phyloP scores from a whole-genome alignment of 2,329 filamentous ascomycete genomes.

The Xylariomycetidae sp. region DNA sequence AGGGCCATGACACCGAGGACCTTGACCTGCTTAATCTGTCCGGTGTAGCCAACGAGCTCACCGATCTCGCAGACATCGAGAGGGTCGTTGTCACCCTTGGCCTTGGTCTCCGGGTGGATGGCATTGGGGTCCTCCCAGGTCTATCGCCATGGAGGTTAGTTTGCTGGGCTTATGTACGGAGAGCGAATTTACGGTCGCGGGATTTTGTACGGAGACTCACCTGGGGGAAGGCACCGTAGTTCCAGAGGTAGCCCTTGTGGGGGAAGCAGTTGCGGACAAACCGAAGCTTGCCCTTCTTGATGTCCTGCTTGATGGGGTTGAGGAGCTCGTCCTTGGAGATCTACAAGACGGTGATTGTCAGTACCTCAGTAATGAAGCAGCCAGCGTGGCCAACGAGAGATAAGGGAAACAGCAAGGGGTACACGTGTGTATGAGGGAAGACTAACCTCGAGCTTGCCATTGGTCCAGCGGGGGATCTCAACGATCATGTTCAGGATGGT shows the following conservation, averaged over 20 bases:
- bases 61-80: constrained; percentile 99
- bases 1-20: constrained; percentile 98
- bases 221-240: constrained; percentile 99
- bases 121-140: constrained; percentile 99
- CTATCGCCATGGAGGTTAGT: too few species aligned
- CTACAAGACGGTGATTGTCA: constrained; percentile 42
- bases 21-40: constrained; percentile 99
- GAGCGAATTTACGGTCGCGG: too few species aligned
- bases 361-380: too few species aligned
- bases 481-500: constrained; percentile 98
- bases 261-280: constrained; percentile 99
- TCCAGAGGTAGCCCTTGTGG: constrained; percentile 99
- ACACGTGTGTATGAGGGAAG: too few species aligned
- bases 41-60: constrained; percentile 91
- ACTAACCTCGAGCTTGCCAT: constrained; percentile 99
- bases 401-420: too few species aligned
- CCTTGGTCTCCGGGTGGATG: constrained; percentile 95
- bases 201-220: constrained; percentile 51
- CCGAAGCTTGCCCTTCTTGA: constrained; percentile 99
- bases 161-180: too few species aligned
- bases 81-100: constrained; percentile 98
- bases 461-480: constrained; percentile 99
- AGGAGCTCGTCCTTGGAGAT: constrained; percentile 98
- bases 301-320: constrained; percentile 99
- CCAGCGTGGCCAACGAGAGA: too few species aligned